Evolutionary conservation across 441 rosid species (phyloP).

Genomic region (Aleurites moluccanus): DNA sequence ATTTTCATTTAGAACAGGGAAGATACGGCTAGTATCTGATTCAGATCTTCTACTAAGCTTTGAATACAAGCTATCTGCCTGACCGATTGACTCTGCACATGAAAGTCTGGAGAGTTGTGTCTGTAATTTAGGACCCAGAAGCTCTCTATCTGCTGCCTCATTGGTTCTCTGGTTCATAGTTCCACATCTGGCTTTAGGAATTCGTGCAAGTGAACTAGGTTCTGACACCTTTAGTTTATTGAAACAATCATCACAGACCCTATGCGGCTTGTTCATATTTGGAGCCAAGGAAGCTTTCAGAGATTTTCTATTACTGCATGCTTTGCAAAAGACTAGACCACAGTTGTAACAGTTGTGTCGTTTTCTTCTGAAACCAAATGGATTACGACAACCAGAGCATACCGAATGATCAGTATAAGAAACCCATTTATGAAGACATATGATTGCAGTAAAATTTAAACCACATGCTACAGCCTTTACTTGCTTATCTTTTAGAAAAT

Average conservation of each 20-base stretch:
- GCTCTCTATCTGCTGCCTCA: slow-evolving; percentile 42
- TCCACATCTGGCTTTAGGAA: slow-evolving; percentile 35
- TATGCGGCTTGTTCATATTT: slow-evolving; percentile 63
- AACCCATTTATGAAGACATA: slow-evolving; percentile 78
- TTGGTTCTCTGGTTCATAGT: slow-evolving; percentile 31
- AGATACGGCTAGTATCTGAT: slow-evolving; percentile 32
- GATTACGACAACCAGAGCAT: slow-evolving; percentile 77
- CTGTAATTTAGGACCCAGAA: slow-evolving; percentile 36
- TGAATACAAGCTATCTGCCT: slow-evolving; percentile 34
- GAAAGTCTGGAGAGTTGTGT: slow-evolving; percentile 41
- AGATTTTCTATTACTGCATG: slow-evolving; percentile 69
- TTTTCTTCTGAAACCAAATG: slow-evolving; percentile 81
- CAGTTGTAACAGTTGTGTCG: slow-evolving; percentile 52
- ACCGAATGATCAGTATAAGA: slow-evolving; percentile 67
- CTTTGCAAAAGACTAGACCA: slow-evolving; percentile 54
- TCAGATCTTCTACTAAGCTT: slow-evolving; percentile 26
- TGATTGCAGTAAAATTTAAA: slow-evolving; percentile 65
- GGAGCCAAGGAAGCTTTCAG: slow-evolving; percentile 82
- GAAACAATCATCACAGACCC: slow-evolving; percentile 85
- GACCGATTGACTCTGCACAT: slow-evolving; percentile 36
- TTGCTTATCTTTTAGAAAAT: slow-evolving; percentile 70
- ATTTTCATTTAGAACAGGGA: slow-evolving; percentile 37
- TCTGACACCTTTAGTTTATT: slow-evolving; percentile 52
- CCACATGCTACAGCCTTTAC: slow-evolving; percentile 75
- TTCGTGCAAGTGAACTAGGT: slow-evolving; percentile 34